Conservation (phyloP, 2,329 filamentous ascomycete species). For the Calonectria honghensis region DNA sequence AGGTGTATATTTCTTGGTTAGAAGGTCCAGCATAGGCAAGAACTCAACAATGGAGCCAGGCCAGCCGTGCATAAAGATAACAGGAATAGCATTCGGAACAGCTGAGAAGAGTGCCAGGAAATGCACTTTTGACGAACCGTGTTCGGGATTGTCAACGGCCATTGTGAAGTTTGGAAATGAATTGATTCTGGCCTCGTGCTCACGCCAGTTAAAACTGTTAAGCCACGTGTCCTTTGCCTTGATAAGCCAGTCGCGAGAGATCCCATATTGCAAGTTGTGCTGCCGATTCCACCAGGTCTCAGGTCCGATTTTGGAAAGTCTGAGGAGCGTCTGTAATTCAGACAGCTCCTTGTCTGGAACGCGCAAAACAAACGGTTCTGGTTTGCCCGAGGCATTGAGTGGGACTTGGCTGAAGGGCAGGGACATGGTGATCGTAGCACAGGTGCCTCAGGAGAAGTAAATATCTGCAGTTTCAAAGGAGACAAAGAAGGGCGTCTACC, state of each 20-base stretch:
- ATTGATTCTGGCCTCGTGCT: slow-evolving; percentile 63
- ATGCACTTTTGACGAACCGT: slow-evolving; percentile 61
- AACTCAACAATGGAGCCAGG: slow-evolving; percentile 27
- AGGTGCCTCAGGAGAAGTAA: too few relatives aligned
- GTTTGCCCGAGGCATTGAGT: neutral
- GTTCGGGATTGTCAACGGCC: slow-evolving; percentile 55
- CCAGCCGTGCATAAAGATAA: slow-evolving; percentile 19
- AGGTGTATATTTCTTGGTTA: slow-evolving; percentile 65
- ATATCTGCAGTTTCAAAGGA: too few relatives aligned
- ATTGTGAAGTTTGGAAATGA: slow-evolving; percentile 68
- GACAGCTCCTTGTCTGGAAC: neutral
- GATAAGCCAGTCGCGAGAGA: slow-evolving; percentile 67
- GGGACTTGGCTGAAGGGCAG: neutral
- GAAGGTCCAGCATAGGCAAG: slow-evolving; percentile 1
- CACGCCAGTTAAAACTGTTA: slow-evolving; percentile 67
- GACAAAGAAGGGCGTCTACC: too few relatives aligned
- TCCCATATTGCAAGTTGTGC: slow-evolving; percentile 56
- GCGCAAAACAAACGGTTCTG: neutral
- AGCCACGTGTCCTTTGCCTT: slow-evolving; percentile 65
- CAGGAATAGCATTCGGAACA: slow-evolving; percentile 54
- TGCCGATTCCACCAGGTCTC: neutral
- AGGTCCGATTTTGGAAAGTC: neutral
- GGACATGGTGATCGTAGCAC: too few relatives aligned
- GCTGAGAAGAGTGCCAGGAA: slow-evolving; percentile 73
- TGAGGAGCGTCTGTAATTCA: neutral